Conservation (phyloP, 2,329 filamentous ascomycete species). For the Cladorrhinum sp. region DNA sequence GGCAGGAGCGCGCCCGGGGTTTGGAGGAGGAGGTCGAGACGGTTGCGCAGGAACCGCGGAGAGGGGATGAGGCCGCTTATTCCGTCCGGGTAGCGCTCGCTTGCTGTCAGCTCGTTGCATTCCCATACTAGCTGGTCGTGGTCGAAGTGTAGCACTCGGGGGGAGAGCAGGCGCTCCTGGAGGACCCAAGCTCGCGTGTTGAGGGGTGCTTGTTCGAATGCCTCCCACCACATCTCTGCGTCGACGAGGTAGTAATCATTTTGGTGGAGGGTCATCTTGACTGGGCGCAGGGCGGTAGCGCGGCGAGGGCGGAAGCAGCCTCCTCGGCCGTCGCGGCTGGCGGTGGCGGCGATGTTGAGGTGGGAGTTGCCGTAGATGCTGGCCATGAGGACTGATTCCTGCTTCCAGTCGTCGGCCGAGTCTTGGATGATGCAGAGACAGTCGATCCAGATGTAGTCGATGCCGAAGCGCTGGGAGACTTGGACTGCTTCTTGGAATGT, state of each 20-base stretch:
- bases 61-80: not conserved
- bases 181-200: not conserved
- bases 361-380: slow-evolving; percentile 20
- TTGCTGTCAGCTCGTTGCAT: slow-evolving; percentile 8
- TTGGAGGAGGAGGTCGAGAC: not conserved
- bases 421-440: slow-evolving; percentile 28
- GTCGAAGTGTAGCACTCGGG: slow-evolving; percentile 9
- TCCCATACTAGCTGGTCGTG: slow-evolving; percentile 7
- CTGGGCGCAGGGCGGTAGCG: not conserved
- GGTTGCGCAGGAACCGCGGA: not conserved
- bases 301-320: slow-evolving; percentile 1
- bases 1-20: not conserved
- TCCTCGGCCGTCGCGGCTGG: not conserved
- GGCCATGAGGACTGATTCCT: slow-evolving; percentile 20
- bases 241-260: slow-evolving; percentile 4
- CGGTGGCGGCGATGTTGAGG: slow-evolving; percentile 7
- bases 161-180: slow-evolving; percentile 6
- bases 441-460: no score
- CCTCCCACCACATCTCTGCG: slow-evolving; percentile 2
- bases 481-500: slow-evolving; percentile 4
- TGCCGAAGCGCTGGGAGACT: slow-evolving; percentile 15
- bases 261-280: not conserved
- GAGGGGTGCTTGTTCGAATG: slow-evolving; percentile 6
- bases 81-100: slow-evolving; percentile 3
- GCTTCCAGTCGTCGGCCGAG: slow-evolving; percentile 20